Conservation (phyloP, 345 rosid species). For the sweet orange (Citrus sinensis) region DVS_A1.0 CM039164.1:21354001-21354500, state of each 20-base stretch:
- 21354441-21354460: neutral
- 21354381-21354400: neutral
- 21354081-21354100: constrained; percentile 56
- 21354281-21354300: neutral
- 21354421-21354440: neutral
- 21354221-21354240: constrained; percentile 24
- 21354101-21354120: constrained; percentile 56
- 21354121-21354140: constrained; percentile 76
- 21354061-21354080: constrained; percentile 74
- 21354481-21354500: neutral
- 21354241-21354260: constrained; percentile 10
- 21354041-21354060: constrained; percentile 93
- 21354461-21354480: neutral
- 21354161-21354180: constrained; percentile 90
- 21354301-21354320: neutral
- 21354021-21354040: constrained; percentile 4
- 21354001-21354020: constrained; percentile 5
- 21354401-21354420: neutral
- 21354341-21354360: neutral
- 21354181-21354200: constrained; percentile 96
- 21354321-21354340: neutral
- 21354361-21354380: neutral
- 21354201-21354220: constrained; percentile 42
- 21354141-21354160: constrained; percentile 86
- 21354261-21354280: neutral